These are phyloP conservation scores for Prunus mongolica DNA, from an alignment of 306 rosid genomes.

Conservation along the genomic window DNA sequence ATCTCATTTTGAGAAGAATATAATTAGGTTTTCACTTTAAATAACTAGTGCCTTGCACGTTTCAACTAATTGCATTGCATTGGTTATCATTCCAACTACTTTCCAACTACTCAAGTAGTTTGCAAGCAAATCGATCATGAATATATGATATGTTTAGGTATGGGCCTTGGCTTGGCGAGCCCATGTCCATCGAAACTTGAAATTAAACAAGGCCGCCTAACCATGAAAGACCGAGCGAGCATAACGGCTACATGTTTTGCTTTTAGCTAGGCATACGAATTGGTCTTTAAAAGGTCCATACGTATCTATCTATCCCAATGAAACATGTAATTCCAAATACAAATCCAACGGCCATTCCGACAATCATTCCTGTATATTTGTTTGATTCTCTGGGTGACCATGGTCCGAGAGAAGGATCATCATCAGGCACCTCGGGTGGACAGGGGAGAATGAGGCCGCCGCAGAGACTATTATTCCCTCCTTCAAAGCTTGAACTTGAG, in stretches of 20 bases:
- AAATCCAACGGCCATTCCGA: conserved; percentile 28
- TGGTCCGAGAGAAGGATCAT: neutral
- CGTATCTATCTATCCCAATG: neutral
- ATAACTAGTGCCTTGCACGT: neutral
- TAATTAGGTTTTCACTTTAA: neutral
- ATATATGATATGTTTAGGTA: no score
- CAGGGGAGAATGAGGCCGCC: conserved; percentile 24
- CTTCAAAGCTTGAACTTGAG: conserved; percentile 44
- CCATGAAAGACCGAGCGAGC: neutral
- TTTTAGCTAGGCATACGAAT: no score
- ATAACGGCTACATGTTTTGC: neutral
- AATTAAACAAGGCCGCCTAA: neutral
- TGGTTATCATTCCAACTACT: neutral
- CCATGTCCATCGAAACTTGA: neutral
- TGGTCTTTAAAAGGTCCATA: neutral
- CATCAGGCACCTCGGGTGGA: neutral
- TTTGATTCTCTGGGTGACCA: neutral
- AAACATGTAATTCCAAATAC: conserved; percentile 10
- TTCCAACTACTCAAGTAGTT: no score
- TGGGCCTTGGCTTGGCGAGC: neutral
- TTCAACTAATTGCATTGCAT: neutral
- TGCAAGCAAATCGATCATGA: no score
- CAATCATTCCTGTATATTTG: conserved; percentile 1
- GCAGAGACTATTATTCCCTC: conserved; percentile 25
- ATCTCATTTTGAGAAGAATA: neutral